Conservation (phyloP, 208 protist species). For the Acanthamoeba royreba region DNA sequence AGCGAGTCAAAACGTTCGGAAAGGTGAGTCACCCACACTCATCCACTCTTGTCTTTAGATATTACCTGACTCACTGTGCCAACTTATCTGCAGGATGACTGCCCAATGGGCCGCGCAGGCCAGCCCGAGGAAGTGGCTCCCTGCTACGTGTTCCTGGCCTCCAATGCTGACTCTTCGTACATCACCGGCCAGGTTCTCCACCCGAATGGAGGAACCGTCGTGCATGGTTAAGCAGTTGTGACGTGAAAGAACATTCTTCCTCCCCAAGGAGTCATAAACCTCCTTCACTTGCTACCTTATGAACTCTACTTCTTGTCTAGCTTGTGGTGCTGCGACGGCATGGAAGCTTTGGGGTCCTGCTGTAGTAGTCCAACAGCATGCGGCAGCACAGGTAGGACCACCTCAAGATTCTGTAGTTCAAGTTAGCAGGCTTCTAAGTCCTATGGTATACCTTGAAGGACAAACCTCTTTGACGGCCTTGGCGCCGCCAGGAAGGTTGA, state of each 20-base stretch:
- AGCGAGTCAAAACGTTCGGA: slow-evolving; percentile 53
- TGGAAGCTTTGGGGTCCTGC: background rate
- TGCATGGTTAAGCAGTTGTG: too few relatives aligned
- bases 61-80: too few relatives aligned
- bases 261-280: too few relatives aligned
- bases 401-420: background rate
- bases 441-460: too few relatives aligned
- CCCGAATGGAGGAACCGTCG: slow-evolving; percentile 62
- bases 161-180: slow-evolving; percentile 56
- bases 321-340: background rate
- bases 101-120: slow-evolving; percentile 55
- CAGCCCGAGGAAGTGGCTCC: slow-evolving; percentile 67
- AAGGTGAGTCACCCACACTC: background rate
- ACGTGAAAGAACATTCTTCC: too few relatives aligned
- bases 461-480: slow-evolving; percentile 58
- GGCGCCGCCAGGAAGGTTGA: slow-evolving; percentile 64
- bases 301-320: background rate
- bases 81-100: background rate
- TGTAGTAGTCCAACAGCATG: slow-evolving; percentile 48
- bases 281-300: too few relatives aligned
- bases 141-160: slow-evolving; percentile 69
- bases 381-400: slow-evolving; percentile 49
- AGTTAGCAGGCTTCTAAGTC: too few relatives aligned
- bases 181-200: slow-evolving; percentile 67
- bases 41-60: too few relatives aligned